phyloP scores from a whole-genome alignment of 2,329 filamentous ascomycete species.

The Trichoderma sp. region DNA sequence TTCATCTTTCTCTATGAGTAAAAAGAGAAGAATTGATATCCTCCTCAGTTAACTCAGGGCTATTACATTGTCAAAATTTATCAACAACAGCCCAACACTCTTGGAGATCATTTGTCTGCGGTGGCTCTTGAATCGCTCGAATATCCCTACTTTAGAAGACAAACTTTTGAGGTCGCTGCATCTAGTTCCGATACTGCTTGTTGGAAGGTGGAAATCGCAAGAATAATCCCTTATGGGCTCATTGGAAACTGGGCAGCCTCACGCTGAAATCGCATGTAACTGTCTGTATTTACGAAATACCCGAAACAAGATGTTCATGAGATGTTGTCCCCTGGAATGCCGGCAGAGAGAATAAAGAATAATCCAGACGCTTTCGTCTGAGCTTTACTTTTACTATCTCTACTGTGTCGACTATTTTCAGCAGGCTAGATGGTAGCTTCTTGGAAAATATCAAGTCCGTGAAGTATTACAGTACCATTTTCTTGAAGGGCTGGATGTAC shows the following conservation, averaged over 20 bases:
- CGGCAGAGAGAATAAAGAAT: no score
- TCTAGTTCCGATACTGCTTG: neutral
- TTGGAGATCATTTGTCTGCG: no score
- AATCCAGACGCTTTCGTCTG: neutral
- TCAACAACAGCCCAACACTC: no score
- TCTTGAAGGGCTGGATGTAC: neutral
- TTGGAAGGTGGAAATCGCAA: neutral
- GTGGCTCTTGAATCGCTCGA: no score
- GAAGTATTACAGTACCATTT: neutral
- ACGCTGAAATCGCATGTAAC: neutral
- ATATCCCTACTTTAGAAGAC: neutral
- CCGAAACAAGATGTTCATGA: neutral
- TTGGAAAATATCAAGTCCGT: neutral
- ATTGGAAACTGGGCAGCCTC: neutral
- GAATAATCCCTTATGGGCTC: neutral
- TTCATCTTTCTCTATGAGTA: no score
- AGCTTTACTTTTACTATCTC: neutral
- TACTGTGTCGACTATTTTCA: neutral
- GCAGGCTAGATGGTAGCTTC: neutral
- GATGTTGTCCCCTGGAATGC: neutral
- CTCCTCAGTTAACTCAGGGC: no score
- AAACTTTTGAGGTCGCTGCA: neutral
- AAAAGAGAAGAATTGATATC: no score
- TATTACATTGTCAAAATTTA: no score
- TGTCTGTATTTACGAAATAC: neutral